Percentiles rank a stretch among this genome's conserved stretches.
Evolutionary conservation across 2,329 filamentous ascomycete genomes (phyloP).

Genomic region (Bipolaris sorokiniana): DNA sequence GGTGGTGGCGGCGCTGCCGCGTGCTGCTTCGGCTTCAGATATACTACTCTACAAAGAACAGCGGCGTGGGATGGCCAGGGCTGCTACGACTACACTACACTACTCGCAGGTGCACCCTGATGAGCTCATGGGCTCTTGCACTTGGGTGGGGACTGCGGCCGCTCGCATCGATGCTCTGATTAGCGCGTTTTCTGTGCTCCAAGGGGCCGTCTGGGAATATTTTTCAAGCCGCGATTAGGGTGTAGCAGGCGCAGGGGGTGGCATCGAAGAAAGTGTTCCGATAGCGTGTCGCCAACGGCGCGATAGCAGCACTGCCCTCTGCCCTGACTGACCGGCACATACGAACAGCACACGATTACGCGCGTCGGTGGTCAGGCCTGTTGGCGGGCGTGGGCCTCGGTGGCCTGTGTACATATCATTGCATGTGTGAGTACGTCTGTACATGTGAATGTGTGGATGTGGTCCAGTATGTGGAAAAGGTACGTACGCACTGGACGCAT

Average conservation of each 20-base stretch:
- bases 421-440: not conserved
- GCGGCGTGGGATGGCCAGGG: conserved; percentile 27
- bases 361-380: not conserved
- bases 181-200: conserved; percentile 11
- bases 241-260: conserved; percentile 4
- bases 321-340: not conserved
- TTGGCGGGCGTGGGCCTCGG: too few relatives aligned
- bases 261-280: conserved; percentile 36
- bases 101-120: conserved; percentile 16
- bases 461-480: not conserved
- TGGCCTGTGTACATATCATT: not conserved
- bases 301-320: conserved; percentile 20
- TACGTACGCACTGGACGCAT: not conserved
- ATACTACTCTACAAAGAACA: conserved; percentile 5
- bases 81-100: conserved; percentile 13
- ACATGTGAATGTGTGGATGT: not conserved
- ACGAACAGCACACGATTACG: not conserved
- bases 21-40: conserved; percentile 1
- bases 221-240: conserved; percentile 18
- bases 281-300: conserved; percentile 34
- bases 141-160: conserved; percentile 18
- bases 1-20: not conserved
- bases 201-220: conserved; percentile 4
- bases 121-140: conserved; percentile 21
- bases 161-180: conserved; percentile 19